Percentiles rank a stretch among this genome's conserved stretches.
Evolutionary conservation across 78 protist species (phyloP).

Genomic region (Trichosphaerium sp.): DNA sequence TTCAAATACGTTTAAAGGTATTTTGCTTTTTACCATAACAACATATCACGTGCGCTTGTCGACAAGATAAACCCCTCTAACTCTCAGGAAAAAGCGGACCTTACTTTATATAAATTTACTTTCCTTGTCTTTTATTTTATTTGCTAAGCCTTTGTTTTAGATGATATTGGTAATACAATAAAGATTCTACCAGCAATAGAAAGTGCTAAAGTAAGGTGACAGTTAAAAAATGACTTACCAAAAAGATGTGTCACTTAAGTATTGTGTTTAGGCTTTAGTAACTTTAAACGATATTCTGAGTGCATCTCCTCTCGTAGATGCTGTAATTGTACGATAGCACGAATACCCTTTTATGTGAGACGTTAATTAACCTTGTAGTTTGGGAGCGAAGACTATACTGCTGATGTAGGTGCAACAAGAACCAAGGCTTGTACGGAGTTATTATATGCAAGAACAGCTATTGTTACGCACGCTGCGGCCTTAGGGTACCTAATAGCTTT

Average conservation of each 20-base stretch:
- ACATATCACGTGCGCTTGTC: not conserved
- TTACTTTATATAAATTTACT: constrained; percentile 12
- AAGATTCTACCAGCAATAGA: not conserved
- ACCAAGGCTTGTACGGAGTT: constrained; percentile 25
- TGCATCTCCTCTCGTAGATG: not conserved
- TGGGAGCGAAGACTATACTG: constrained; percentile 47
- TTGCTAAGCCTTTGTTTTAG: not conserved
- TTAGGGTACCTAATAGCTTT: no score
- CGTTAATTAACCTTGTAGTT: not conserved
- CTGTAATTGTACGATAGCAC: not conserved
- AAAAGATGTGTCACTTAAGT: not conserved
- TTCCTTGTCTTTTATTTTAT: constrained; percentile 21
- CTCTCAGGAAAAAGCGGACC: not conserved
- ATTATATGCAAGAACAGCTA: constrained; percentile 21
- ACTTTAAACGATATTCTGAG: not conserved
- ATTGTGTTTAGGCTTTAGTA: not conserved
- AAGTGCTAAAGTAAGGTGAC: constrained; percentile 10
- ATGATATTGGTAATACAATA: no score
- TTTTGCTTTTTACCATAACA: constrained; percentile 5
- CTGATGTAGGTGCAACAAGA: constrained; percentile 47
- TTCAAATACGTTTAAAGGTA: no score
- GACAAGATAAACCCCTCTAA: not conserved
- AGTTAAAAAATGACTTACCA: not conserved
- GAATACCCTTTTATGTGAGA: not conserved
- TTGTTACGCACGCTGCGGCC: constrained; percentile 38